Percentiles rank a stretch among this genome's conserved stretches.
Evolutionary conservation across 345 rosid species (phyloP).

Genomic region (Anacardium occidentale): DNA sequence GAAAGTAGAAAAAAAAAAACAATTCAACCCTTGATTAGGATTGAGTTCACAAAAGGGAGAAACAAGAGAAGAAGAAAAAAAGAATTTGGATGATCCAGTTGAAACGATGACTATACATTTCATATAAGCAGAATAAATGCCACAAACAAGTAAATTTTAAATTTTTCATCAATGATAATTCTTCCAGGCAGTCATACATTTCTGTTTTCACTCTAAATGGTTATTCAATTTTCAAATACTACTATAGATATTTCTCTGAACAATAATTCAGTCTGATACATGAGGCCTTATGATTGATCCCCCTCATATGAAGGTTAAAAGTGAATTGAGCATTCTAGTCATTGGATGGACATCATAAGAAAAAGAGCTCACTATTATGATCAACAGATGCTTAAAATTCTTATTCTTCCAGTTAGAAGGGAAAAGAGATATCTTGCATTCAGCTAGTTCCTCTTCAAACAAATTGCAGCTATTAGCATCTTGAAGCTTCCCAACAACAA

Average conservation of each 20-base stretch:
- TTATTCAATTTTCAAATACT: neutral
- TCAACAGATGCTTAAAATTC: neutral
- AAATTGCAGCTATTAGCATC: neutral
- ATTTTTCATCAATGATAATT: neutral
- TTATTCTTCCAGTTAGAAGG: neutral
- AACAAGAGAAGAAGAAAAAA: neutral
- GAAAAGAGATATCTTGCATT: neutral
- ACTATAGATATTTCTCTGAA: neutral
- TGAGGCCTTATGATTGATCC: too few relatives aligned
- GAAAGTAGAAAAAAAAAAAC: neutral
- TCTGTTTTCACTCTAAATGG: neutral
- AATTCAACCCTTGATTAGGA: neutral
- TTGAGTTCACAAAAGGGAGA: neutral
- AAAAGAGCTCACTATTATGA: neutral
- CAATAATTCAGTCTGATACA: too few relatives aligned
- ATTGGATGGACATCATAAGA: neutral
- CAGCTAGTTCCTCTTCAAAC: neutral
- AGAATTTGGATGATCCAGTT: neutral
- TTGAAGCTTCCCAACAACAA: neutral
- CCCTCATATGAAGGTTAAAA: too few relatives aligned
- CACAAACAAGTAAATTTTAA: neutral
- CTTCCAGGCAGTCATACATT: neutral
- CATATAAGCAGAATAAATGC: neutral
- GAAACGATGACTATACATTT: neutral
- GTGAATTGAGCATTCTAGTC: neutral